A percentile compares a stretch with the other conserved stretches of the same genome.
phyloP scores from a whole-genome alignment of 2,329 filamentous ascomycete genomes.

The Neofusicoccum parvum region DNA sequence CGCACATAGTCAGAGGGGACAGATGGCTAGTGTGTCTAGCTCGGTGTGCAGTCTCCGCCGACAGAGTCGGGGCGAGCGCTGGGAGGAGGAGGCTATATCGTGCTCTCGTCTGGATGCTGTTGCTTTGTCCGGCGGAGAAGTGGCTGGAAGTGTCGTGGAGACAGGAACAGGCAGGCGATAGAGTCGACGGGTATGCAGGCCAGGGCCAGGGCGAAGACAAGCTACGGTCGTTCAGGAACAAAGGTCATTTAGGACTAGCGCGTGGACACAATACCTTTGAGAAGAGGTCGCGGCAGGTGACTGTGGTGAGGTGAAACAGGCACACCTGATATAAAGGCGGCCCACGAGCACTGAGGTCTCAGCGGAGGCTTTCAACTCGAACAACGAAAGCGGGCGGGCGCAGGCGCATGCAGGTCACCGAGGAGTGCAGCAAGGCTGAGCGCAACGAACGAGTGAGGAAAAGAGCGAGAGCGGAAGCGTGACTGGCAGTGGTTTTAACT shows the following conservation, averaged over 20 bases:
- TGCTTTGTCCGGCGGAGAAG: neutral
- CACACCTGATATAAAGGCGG: constrained; percentile 13
- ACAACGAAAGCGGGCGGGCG: neutral
- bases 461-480: neutral
- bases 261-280: constrained; percentile 1
- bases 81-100: neutral
- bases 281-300: constrained; percentile 9
- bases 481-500: constrained; percentile 11
- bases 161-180: constrained; percentile 14
- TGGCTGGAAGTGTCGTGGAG: constrained; percentile 1
- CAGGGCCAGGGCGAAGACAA: constrained; percentile 2
- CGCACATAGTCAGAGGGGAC: constrained; percentile 1
- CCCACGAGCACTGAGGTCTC: constrained; percentile 3
- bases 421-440: constrained; percentile 2
- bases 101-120: neutral
- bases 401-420: neutral
- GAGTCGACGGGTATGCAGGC: constrained; percentile 6
- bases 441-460: neutral
- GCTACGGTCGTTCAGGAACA: constrained; percentile 13
- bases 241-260: constrained; percentile 18
- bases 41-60: neutral
- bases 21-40: neutral
- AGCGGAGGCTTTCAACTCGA: neutral
- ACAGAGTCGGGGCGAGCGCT: neutral
- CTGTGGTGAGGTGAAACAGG: constrained; percentile 4